phyloP scores from a whole-genome alignment of 2,329 filamentous ascomycete genomes.

The Kalmusia sp. region DNA sequence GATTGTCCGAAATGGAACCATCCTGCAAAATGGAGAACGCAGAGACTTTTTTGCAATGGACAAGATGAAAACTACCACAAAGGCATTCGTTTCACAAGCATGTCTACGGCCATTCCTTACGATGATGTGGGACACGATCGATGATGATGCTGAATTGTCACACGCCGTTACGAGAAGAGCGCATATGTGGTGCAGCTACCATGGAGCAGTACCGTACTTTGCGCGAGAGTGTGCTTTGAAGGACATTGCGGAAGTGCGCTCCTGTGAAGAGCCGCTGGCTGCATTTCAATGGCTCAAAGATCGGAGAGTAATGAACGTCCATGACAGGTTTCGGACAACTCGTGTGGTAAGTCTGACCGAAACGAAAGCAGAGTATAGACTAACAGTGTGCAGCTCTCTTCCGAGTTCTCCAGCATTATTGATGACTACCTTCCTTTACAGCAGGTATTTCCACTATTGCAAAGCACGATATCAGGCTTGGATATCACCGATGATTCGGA shows the following conservation, averaged over 20 bases:
- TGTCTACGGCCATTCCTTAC: constrained; percentile 44
- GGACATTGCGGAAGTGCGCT: constrained; percentile 29
- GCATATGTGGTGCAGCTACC: constrained; percentile 47
- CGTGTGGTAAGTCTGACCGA: constrained; percentile 29
- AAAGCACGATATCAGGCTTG: constrained; percentile 31
- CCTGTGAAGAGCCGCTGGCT: constrained; percentile 41
- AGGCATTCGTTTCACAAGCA: constrained; percentile 46
- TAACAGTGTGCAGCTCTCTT: constrained; percentile 31
- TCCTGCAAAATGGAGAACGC: constrained; percentile 41
- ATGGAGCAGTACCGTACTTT: constrained; percentile 42
- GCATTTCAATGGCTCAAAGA: constrained; percentile 49
- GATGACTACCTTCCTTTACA: constrained; percentile 41
- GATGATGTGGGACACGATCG: constrained; percentile 49
- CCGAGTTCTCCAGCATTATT: constrained; percentile 37
- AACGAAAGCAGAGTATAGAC: neutral
- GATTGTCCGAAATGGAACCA: constrained; percentile 44
- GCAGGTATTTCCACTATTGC: constrained; percentile 34
- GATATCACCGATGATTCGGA: constrained; percentile 29
- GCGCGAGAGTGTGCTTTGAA: constrained; percentile 31
- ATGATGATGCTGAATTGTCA: constrained; percentile 40
- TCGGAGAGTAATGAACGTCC: constrained; percentile 43
- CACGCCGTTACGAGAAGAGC: constrained; percentile 45
- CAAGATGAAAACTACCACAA: constrained; percentile 47
- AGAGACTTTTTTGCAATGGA: constrained; percentile 48
- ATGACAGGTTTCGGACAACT: constrained; percentile 41